Base-by-base conservation (phyloP, 1,284 basidiomycete species). In the Amylostereum areolatum region DNA sequence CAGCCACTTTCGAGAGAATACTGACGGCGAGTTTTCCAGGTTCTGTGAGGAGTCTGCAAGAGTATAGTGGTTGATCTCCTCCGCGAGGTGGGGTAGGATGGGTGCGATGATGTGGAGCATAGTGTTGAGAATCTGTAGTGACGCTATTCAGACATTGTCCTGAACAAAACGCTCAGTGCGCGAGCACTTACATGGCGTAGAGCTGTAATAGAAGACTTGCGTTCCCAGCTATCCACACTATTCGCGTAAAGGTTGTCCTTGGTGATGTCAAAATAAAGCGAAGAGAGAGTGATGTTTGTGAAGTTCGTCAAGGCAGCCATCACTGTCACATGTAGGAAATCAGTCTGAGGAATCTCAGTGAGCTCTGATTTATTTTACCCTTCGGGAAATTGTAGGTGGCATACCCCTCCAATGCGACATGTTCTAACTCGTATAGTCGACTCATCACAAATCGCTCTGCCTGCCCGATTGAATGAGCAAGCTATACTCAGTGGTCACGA, bases 181-280 rank as follows among this genome's bases (percentile, higher is more conserved):
- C 25, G 47, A 37, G 36, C 1, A 54, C 74, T 53, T 50, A 92
- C 89, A 63, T 88, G 76, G 48, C 85, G 74, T 11, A 97, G 70
- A 0, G 92, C 87, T 2, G 84, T 81, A 2, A 94, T 65, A 18
- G 89, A 74, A 1, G 78, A 77, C 48, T 77, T 71, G 9, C 96
- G 80, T 43, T 82, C 73, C 1, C 66, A 55, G 52, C 79, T 78
- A 9, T 73, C 59, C 1, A 66, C 52, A 3, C 70, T 64, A 58
- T 92, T 78, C 31, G 90, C 88, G 63, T 99, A 99, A 4, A 99
- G 71, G 35, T 80, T 79, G 66, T 98, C 96, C 66, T 98, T 98
- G 47, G 83, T 88, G 43, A 92, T 83, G 61, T 96, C 93, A 55
- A 98, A 91, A 68, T 98, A 99, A 24, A 97, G 71, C 2, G 81